Percentiles rank a stretch among this genome's conserved stretches.
phyloP scores from a whole-genome alignment of 2,329 filamentous ascomycete genomes.

The Coniochaeta sp. region DNA sequence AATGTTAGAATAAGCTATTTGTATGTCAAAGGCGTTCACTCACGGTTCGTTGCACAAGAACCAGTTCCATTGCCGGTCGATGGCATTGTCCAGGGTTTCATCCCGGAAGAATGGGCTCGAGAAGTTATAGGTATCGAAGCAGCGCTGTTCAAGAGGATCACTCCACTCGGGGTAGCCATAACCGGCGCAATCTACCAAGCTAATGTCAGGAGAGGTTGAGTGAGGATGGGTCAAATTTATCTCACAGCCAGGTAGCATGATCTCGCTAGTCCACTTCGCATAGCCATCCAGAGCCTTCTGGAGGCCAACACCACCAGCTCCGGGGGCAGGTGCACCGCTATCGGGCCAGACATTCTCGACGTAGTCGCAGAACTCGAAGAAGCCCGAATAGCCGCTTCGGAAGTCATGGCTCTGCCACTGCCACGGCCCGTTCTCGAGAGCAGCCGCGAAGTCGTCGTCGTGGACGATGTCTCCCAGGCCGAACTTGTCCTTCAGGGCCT shows the following conservation, averaged over 20 bases:
- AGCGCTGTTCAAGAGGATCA: constrained; percentile 35
- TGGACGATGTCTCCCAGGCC: constrained; percentile 33
- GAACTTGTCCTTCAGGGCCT: constrained; percentile 42
- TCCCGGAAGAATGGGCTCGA: constrained; percentile 32
- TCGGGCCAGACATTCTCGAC: constrained; percentile 37
- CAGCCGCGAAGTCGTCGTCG: constrained; percentile 39
- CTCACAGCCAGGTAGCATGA: constrained; percentile 33
- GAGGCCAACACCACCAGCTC: constrained; percentile 41
- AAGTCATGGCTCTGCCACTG: constrained; percentile 39
- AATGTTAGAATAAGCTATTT: not conserved
- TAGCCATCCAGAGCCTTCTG: constrained; percentile 44
- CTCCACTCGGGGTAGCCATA: constrained; percentile 34
- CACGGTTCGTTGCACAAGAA: constrained; percentile 44
- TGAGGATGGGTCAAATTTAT: not conserved
- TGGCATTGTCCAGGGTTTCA: constrained; percentile 26
- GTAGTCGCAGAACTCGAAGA: constrained; percentile 43
- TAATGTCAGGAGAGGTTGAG: not conserved
- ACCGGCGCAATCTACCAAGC: not conserved
- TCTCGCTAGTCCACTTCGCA: constrained; percentile 35
- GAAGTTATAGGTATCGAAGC: constrained; percentile 37
- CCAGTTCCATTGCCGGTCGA: constrained; percentile 48
- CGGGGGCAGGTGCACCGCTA: constrained; percentile 34
- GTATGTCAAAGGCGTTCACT: not conserved
- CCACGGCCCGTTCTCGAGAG: constrained; percentile 48
- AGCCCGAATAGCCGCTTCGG: constrained; percentile 32